A percentile compares a stretch with the other conserved stretches of the same genome.
Conservation (phyloP, 768 basidiomycete genomes). For the Rhodotorula babjevae region DNA sequence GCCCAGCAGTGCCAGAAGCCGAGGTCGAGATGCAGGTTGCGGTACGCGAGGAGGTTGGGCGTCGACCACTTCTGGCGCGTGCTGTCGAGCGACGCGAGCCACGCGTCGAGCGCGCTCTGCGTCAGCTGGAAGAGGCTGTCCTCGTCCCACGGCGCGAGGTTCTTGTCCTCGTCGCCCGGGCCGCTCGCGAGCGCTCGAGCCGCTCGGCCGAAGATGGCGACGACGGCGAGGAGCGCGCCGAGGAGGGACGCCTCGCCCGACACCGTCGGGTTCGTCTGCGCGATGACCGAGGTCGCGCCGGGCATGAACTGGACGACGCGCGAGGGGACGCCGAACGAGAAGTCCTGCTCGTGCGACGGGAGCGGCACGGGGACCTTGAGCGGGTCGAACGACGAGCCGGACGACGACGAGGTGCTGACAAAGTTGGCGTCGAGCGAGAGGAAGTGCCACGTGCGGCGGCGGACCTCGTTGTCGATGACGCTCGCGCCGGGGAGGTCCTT, state of each 20-base stretch:
- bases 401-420: neutral
- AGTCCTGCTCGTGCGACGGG: slow-evolving; percentile 6
- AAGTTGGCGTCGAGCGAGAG: neutral
- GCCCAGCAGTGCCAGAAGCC: neutral
- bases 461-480: slow-evolving; percentile 1
- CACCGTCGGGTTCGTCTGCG: neutral
- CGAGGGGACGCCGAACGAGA: neutral
- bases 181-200: neutral
- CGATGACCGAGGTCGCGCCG: neutral
- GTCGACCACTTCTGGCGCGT: neutral
- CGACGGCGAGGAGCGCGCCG: neutral
- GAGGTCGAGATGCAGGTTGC: neutral
- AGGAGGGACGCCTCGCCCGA: neutral
- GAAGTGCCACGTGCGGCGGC: slow-evolving; percentile 1
- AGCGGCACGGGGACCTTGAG: neutral
- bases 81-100: neutral
- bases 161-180: no score
- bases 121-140: neutral
- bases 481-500: neutral
- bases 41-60: slow-evolving; percentile 10
- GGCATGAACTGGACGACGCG: neutral
- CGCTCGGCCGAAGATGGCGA: neutral
- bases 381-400: neutral
- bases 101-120: neutral
- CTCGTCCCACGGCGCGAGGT: neutral